phyloP scores from a whole-genome alignment of 108 stramenopile species.

The Cyclostephanos tholiformis region DNA sequence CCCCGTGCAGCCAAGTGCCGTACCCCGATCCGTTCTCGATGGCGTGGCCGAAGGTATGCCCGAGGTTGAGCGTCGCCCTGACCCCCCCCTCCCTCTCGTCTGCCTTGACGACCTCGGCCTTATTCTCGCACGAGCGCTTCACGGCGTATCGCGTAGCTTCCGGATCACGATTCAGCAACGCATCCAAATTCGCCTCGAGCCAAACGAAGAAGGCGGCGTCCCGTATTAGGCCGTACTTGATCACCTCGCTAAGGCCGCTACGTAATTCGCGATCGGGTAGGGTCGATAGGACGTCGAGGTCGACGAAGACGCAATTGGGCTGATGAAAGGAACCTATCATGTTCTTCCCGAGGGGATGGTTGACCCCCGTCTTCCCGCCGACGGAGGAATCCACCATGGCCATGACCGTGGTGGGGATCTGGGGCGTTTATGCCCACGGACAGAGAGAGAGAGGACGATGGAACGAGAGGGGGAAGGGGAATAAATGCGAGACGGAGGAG shows the following conservation, averaged over 20 bases:
- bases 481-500: not conserved
- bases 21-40: constrained; percentile 96
- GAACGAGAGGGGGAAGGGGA: not conserved
- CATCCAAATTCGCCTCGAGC: constrained; percentile 89
- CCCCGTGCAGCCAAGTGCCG: constrained; percentile 95
- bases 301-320: constrained; percentile 93
- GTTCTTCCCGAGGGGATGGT: constrained; percentile 97
- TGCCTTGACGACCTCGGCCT: constrained; percentile 94
- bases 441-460: not conserved
- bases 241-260: constrained; percentile 91
- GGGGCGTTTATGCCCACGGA: not conserved
- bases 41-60: constrained; percentile 99
- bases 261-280: constrained; percentile 94
- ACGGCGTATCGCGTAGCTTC: constrained; percentile 83
- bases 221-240: constrained; percentile 95
- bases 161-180: constrained; percentile 77
- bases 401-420: constrained; percentile 97
- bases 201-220: constrained; percentile 93
- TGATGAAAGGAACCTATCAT: constrained; percentile 99
- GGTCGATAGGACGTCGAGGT: constrained; percentile 81
- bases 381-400: constrained; percentile 98
- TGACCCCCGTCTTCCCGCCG: constrained; percentile 98
- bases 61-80: constrained; percentile 96
- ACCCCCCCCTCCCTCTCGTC: constrained; percentile 96
- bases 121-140: constrained; percentile 90